Evolutionary conservation across 257 asterid genomes (phyloP).

Genomic region (Handroanthus guayacan): DNA sequence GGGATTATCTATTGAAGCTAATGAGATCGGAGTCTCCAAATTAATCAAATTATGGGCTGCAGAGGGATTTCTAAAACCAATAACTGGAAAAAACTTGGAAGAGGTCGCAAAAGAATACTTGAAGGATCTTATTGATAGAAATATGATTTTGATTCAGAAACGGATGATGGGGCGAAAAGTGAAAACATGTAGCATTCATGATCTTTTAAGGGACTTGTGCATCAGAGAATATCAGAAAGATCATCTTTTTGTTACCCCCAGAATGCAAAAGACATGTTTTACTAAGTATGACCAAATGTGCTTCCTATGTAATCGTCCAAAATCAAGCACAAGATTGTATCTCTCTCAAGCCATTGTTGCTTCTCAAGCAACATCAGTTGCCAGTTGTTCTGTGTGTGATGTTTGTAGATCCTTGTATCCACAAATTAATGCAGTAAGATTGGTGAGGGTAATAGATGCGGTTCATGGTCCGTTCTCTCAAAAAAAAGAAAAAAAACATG

Average conservation of each 20-base stretch:
- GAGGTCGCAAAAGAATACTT: slow-evolving; percentile 21
- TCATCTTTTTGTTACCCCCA: background rate
- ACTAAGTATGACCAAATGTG: background rate
- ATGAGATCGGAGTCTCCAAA: background rate
- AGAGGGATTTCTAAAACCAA: background rate
- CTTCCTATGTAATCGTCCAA: background rate
- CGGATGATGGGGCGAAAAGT: slow-evolving; percentile 21
- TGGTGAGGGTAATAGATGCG: background rate
- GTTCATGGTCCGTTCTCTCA: too few relatives aligned
- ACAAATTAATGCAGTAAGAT: background rate
- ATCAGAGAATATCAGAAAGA: slow-evolving; percentile 24
- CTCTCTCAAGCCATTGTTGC: background rate
- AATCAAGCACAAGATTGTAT: background rate
- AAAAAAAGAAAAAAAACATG: too few relatives aligned
- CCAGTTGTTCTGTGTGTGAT: background rate
- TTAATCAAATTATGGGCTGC: slow-evolving; percentile 20
- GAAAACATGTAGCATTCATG: slow-evolving; percentile 38
- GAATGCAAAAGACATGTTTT: background rate
- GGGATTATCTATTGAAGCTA: background rate
- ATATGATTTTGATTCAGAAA: slow-evolving; percentile 29
- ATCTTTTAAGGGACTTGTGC: slow-evolving; percentile 39
- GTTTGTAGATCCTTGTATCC: background rate
- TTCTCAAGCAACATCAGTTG: background rate
- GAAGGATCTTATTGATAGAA: slow-evolving; percentile 18
- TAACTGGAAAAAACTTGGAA: slow-evolving; percentile 33